Base-by-base conservation (phyloP, 352 stramenopile genomes). In the Globisporangium nodosum region DNA sequence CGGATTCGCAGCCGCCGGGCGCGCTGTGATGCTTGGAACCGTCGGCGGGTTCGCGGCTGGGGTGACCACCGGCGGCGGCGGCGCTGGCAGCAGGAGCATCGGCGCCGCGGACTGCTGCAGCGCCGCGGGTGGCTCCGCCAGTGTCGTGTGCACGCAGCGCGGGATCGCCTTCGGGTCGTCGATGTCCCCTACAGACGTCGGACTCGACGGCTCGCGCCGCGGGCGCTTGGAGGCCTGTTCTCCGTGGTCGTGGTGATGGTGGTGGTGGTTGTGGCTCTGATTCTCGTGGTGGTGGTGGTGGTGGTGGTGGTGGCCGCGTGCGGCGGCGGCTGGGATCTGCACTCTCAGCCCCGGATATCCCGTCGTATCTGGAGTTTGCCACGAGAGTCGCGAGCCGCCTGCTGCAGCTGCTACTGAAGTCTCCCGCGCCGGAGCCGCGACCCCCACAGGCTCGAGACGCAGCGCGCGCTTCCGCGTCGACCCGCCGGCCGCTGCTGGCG, bases 111-210 rank as follows among this genome's bases (percentile, higher is more conserved):
- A 16, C 30, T 55, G 35, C 54, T 57, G 54, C 45, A 56, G 49
- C 20, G 40, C 45, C 3, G 46, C 30, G 20, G 59, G 53, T 1
- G 54, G 59, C 8, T 47, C 47, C 7, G 35, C 45, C 33, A 64
- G 50, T 6, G 58, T 67, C n/a, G 50, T 60, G 30, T 63, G 61
- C 24, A 63, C 47, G 35, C 49, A 59, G 21, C 50, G 56, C 8
- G 50, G 54, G n/a, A 60, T 64, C 49, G 56, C 55, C 18, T 60
- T 63, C 16, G 55, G 52, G 27, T 60, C 56, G 31, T 67, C 67
- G 18, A 81, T 70, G 61, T 83, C 69, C 31, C 69, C 69, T 1
- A 83, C 74, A 9, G 74, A 83, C 4, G 74, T 83, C 21, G 74
- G 74, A 47, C 74, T 80, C 49, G 57, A 56, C 5, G 73, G 63